Conservation (phyloP, 176 grass and related monocot species). For the Oryza meyeriana region DNA sequence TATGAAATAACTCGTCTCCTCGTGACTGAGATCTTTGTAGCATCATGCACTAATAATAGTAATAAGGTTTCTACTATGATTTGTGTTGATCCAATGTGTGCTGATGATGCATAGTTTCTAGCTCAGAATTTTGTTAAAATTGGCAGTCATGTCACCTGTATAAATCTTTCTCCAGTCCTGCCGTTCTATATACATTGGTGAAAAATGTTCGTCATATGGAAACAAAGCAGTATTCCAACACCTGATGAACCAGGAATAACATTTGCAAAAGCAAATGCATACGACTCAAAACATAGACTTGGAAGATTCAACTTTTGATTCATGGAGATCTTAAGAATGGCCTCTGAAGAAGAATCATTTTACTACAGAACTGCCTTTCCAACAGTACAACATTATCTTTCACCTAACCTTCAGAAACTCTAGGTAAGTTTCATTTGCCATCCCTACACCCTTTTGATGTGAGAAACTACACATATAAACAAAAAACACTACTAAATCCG, state of each 20-base stretch:
- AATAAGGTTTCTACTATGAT: background rate
- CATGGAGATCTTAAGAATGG: slow-evolving; percentile 28
- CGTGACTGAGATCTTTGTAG: slow-evolving; percentile 33
- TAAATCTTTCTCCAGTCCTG: no score
- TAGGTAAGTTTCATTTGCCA: slow-evolving; percentile 37
- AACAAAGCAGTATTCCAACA: background rate
- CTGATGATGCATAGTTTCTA: background rate
- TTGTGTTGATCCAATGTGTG: background rate
- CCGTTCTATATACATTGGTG: no score
- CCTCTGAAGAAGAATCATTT: slow-evolving; percentile 11
- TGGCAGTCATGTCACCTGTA: no score
- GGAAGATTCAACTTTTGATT: background rate
- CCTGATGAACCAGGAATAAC: background rate
- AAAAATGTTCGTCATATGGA: background rate
- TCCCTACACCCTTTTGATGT: slow-evolving; percentile 41
- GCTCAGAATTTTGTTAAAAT: no score
- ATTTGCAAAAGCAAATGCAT: background rate
- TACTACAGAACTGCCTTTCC: slow-evolving; percentile 17
- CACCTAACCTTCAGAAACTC: slow-evolving; percentile 10
- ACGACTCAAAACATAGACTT: background rate
- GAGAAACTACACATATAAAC: slow-evolving; percentile 59
- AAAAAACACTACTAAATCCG: slow-evolving; percentile 32
- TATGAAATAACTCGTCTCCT: background rate
- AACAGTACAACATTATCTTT: slow-evolving; percentile 19
- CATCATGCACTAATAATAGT: background rate